phyloP scores from a whole-genome alignment of 2,329 filamentous ascomycete genomes.

The Furcasterigmium sp. region DNA sequence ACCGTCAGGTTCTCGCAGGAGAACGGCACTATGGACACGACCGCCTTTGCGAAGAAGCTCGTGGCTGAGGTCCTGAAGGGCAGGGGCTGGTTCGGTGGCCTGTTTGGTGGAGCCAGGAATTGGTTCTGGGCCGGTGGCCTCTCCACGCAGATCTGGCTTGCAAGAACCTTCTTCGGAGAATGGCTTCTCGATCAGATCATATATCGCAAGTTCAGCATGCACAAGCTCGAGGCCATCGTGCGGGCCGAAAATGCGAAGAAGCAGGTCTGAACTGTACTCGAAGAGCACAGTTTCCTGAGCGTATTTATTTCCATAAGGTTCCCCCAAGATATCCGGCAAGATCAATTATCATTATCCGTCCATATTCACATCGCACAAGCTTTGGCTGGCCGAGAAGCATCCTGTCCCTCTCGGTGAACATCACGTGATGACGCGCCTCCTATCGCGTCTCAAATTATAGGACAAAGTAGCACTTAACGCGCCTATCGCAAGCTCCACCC shows the following conservation, averaged over 20 bases:
- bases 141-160: conserved; percentile 20
- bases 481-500: no score
- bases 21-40: conserved; percentile 36
- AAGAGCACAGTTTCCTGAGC: no score
- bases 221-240: conserved; percentile 15
- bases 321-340: no score
- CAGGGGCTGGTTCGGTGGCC: conserved; percentile 26
- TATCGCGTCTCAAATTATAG: no score
- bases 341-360: no score
- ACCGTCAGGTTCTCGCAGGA: conserved; percentile 44
- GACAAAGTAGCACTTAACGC: not conserved
- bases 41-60: conserved; percentile 35
- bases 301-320: no score
- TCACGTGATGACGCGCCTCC: no score
- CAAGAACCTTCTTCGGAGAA: conserved; percentile 23
- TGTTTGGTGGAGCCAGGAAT: conserved; percentile 25
- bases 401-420: no score
- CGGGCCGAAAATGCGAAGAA: conserved; percentile 3
- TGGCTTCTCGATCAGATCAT: conserved; percentile 20
- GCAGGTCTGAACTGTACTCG: no score
- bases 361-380: no score
- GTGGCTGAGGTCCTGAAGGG: conserved; percentile 36
- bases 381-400: no score
- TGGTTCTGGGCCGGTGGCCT: conserved; percentile 29
- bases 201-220: conserved; percentile 32